Evolutionary conservation across 768 basidiomycete species (phyloP).

Genomic region (Lentinula sp.): DNA sequence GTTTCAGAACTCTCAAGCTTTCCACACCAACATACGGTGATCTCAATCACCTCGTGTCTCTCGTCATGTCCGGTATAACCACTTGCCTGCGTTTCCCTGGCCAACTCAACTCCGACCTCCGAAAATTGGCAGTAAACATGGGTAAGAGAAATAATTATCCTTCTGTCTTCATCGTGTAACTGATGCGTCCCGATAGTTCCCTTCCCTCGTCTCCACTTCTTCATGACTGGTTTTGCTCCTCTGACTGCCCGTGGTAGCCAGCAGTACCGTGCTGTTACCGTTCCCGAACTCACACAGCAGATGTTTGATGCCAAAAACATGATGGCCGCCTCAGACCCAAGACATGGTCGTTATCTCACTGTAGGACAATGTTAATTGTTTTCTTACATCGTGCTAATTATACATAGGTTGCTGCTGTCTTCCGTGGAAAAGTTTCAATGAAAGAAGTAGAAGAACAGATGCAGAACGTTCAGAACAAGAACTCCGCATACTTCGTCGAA

Average conservation of each 20-base stretch:
- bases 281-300: slow-evolving; percentile 96
- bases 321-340: slow-evolving; percentile 98
- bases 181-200: slow-evolving; percentile 51
- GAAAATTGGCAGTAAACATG: slow-evolving; percentile 99
- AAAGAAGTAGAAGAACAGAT: slow-evolving; percentile 99
- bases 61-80: slow-evolving; percentile 98
- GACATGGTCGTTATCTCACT: slow-evolving; percentile 96
- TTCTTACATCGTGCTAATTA: background rate
- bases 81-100: slow-evolving; percentile 99
- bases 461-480: slow-evolving; percentile 96
- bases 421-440: slow-evolving; percentile 99
- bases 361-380: slow-evolving; percentile 31
- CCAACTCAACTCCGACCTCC: slow-evolving; percentile 97
- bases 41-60: slow-evolving; percentile 95
- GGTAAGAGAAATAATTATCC: slow-evolving; percentile 38
- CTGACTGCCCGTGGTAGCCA: slow-evolving; percentile 91
- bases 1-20: slow-evolving; percentile 96
- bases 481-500: slow-evolving; percentile 97
- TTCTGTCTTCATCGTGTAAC: background rate
- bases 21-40: slow-evolving; percentile 94
- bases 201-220: slow-evolving; percentile 99
- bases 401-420: slow-evolving; percentile 79
- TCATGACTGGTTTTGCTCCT: slow-evolving; percentile 96
- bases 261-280: slow-evolving; percentile 94
- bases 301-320: slow-evolving; percentile 99